A percentile compares a stretch with the other conserved stretches of the same genome.
These are phyloP conservation scores for Populus trichocarpa DNA, from an alignment of 441 rosid species.

Conservation along the genomic window DNA sequence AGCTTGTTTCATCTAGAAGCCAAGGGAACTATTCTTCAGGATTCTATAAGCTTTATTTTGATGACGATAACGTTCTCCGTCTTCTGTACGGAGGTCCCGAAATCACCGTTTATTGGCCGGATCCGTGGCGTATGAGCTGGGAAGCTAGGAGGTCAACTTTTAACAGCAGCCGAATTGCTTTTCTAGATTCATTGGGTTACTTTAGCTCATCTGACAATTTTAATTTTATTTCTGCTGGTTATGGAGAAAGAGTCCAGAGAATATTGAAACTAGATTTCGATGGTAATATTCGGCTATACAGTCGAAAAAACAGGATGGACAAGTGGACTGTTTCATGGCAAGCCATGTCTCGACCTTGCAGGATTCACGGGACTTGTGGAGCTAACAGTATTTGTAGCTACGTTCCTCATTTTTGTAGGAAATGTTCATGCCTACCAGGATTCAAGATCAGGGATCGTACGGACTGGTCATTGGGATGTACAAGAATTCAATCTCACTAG, in stretches of 20 bases:
- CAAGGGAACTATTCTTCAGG: constrained; percentile 24
- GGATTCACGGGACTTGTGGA: constrained; percentile 16
- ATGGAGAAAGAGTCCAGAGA: background rate
- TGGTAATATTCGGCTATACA: constrained; percentile 2
- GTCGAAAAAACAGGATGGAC: background rate
- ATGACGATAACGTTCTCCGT: constrained; percentile 25
- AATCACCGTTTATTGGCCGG: constrained; percentile 32
- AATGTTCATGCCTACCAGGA: constrained; percentile 16
- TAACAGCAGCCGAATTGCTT: constrained; percentile 1
- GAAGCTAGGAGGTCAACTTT: constrained; percentile 7
- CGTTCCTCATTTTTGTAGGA: background rate
- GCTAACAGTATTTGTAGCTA: constrained; percentile 7
- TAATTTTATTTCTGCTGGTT: background rate
- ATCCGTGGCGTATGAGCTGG: background rate
- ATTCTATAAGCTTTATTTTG: constrained; percentile 22
- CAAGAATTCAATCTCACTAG: background rate
- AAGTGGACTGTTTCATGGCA: constrained; percentile 12
- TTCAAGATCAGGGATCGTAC: background rate
- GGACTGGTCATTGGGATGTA: constrained; percentile 15
- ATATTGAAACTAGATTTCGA: constrained; percentile 1
- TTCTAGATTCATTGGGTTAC: background rate
- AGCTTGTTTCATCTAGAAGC: constrained; percentile 31
- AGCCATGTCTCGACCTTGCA: constrained; percentile 6
- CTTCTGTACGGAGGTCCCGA: constrained; percentile 23
- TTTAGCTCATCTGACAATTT: constrained; percentile 12